phyloP scores from a whole-genome alignment of 75 land plant species.

The Sequoia sempervirens region DNA sequence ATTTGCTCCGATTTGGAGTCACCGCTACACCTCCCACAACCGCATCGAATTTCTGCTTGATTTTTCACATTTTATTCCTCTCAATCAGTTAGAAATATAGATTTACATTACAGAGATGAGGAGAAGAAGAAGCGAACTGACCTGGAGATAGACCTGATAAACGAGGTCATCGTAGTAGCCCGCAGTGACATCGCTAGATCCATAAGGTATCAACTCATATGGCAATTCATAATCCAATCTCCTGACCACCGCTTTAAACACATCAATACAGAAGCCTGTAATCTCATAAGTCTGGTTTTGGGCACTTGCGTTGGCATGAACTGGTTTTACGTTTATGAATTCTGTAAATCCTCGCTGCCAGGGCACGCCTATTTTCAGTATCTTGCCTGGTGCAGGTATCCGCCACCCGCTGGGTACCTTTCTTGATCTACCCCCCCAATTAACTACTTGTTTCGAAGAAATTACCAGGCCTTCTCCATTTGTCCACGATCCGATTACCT shows the following conservation, averaged over 20 bases:
- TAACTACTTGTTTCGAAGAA: neutral
- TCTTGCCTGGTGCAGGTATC: neutral
- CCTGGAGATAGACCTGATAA: constrained; percentile 20
- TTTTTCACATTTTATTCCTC: neutral
- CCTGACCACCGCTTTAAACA: no score
- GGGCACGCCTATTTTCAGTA: constrained; percentile 16
- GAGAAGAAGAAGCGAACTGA: neutral
- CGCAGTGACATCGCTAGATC: neutral
- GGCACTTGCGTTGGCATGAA: no score
- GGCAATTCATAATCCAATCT: no score
- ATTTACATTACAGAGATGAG: neutral
- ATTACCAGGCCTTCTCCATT: neutral
- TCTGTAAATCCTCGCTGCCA: constrained; percentile 11
- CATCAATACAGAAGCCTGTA: no score
- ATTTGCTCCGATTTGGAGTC: no score
- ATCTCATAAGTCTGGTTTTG: no score
- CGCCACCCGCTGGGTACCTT: no score
- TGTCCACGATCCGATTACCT: neutral
- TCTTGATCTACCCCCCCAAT: neutral
- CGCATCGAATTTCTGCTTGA: constrained; percentile 54
- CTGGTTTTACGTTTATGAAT: neutral
- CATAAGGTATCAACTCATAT: no score
- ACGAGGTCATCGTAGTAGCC: constrained; percentile 28
- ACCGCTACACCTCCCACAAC: constrained; percentile 33
- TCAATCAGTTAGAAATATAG: no score